Conservation (phyloP, 139 green algal species). For the Chlorella sp. region DNA sequence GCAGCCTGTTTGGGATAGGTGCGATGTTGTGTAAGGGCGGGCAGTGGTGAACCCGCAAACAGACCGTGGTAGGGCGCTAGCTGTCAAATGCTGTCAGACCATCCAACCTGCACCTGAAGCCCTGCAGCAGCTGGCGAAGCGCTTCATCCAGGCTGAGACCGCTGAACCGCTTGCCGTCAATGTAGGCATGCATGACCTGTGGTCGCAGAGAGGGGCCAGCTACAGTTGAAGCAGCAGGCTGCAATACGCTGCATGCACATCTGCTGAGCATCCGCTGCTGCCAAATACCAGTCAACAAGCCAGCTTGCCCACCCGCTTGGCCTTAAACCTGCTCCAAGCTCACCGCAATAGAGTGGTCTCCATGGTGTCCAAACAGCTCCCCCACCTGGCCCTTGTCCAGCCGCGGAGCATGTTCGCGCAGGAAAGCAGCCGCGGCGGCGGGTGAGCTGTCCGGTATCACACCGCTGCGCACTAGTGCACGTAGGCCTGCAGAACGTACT, state of each 20-base stretch:
- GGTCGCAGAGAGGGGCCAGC: background rate
- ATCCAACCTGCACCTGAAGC: conserved; percentile 60
- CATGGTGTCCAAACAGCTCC: conserved; percentile 87
- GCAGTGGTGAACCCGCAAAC: too few species aligned
- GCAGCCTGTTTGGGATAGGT: conserved; percentile 59
- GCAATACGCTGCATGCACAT: too few species aligned
- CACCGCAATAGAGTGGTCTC: conserved; percentile 51
- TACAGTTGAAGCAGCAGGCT: background rate
- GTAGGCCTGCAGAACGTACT: conserved; percentile 45
- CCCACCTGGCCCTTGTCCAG: conserved; percentile 76
- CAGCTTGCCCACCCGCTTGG: too few species aligned
- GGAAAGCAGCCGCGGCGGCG: conserved; percentile 69
- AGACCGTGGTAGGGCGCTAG: too few species aligned
- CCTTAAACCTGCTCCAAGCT: too few species aligned
- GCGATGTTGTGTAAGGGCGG: background rate
- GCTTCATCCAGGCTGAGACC: conserved; percentile 76
- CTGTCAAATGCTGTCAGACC: too few species aligned
- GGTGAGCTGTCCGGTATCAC: conserved; percentile 27
- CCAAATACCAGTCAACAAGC: background rate
- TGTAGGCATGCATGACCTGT: conserved; percentile 85
- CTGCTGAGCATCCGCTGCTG: too few species aligned
- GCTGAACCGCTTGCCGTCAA: conserved; percentile 65
- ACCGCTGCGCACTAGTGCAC: conserved; percentile 43
- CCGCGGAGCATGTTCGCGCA: conserved; percentile 62
- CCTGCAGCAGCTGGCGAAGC: conserved; percentile 74